Conservation (phyloP, 257 asterid species). For the Paraleonurus japonicus region DNA sequence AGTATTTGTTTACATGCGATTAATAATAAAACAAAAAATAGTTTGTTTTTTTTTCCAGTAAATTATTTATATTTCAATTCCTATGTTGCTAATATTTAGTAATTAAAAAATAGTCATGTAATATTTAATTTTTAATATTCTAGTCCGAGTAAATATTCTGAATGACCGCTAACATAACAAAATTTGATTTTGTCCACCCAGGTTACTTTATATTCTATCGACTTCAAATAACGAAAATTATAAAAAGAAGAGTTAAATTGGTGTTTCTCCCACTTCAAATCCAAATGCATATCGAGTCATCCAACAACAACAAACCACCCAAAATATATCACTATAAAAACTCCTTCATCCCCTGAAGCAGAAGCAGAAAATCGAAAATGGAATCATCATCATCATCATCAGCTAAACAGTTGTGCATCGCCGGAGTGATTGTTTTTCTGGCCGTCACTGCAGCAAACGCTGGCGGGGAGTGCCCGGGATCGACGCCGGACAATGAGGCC, state of each 20-base stretch:
- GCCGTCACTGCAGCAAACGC: conserved; percentile 24
- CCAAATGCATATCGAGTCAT: conserved; percentile 15
- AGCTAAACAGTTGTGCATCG: not conserved
- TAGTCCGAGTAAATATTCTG: too few relatives aligned
- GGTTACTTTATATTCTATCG: too few relatives aligned
- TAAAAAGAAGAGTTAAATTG: not conserved
- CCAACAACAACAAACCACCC: not conserved
- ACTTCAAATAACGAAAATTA: too few relatives aligned
- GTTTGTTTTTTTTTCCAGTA: too few relatives aligned
- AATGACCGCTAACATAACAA: too few relatives aligned
- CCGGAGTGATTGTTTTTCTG: not conserved
- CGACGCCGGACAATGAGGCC: conserved; percentile 58
- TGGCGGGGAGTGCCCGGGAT: conserved; percentile 60
- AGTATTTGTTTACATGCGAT: too few relatives aligned
- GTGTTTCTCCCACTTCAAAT: conserved; percentile 5
- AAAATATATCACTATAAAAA: conserved; percentile 10
- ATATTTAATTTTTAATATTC: too few relatives aligned
- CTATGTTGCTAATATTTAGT: too few relatives aligned
- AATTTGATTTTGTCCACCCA: too few relatives aligned
- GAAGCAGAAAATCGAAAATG: not conserved
- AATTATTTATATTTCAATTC: too few relatives aligned
- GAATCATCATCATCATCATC: too few relatives aligned
- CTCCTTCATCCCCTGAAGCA: not conserved
- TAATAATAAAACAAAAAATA: not conserved
- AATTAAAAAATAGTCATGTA: too few relatives aligned